Conservation (phyloP, 257 asterid genomes). For the Coffea canephora region DNA sequence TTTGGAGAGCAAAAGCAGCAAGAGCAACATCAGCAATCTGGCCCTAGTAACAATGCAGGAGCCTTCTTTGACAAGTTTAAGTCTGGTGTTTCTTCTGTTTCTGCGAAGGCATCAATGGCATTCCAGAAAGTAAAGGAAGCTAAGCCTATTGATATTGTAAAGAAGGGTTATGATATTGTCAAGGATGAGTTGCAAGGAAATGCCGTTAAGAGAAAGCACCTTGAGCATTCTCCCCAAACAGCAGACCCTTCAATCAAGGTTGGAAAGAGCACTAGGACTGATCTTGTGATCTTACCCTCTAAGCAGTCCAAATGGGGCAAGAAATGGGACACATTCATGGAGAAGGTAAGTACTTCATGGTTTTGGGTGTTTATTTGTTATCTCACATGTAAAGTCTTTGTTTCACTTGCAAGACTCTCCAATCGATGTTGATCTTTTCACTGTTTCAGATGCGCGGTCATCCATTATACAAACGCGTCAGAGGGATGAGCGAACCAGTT, state of each 20-base stretch:
- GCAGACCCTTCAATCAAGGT: slow-evolving; percentile 45
- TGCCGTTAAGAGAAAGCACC: slow-evolving; percentile 72
- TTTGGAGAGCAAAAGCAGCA: slow-evolving; percentile 55
- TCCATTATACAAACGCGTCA: slow-evolving; percentile 59
- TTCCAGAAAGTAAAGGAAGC: slow-evolving; percentile 74
- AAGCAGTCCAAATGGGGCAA: slow-evolving; percentile 73
- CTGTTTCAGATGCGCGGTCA: slow-evolving; percentile 69
- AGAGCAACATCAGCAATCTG: slow-evolving; percentile 62
- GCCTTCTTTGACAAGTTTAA: slow-evolving; percentile 66
- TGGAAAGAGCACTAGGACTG: slow-evolving; percentile 76
- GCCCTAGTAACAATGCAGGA: slow-evolving; percentile 43
- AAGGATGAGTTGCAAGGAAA: slow-evolving; percentile 84
- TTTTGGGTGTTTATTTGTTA: background rate
- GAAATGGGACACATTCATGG: slow-evolving; percentile 80
- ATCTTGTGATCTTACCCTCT: slow-evolving; percentile 66
- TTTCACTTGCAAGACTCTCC: background rate
- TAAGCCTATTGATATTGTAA: slow-evolving; percentile 72
- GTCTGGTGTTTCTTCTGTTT: slow-evolving; percentile 51
- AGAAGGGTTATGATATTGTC: slow-evolving; percentile 72
- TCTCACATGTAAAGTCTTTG: background rate
- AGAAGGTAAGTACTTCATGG: slow-evolving; percentile 50
- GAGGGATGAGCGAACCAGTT: slow-evolving; percentile 81
- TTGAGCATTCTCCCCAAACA: slow-evolving; percentile 55
- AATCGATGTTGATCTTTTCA: background rate
- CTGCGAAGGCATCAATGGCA: slow-evolving; percentile 61